Evolutionary conservation across 495 filamentous ascomycete species (phyloP).

Genomic region (Aspergillus hancockii): DNA sequence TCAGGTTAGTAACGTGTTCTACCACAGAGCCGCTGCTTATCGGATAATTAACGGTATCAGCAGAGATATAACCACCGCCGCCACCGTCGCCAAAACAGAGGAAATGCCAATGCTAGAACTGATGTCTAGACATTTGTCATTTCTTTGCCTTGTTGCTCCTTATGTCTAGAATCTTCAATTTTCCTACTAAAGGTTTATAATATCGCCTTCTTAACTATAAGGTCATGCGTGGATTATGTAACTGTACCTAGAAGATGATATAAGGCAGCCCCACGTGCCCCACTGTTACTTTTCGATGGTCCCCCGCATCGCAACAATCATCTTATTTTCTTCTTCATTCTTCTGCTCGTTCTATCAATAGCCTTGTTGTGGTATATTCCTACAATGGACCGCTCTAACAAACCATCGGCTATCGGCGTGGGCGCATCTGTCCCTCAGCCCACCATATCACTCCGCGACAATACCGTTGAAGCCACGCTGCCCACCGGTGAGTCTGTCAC

Average conservation of each 20-base stretch:
- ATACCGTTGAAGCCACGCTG: constrained; percentile 69
- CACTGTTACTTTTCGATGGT: constrained; percentile 3
- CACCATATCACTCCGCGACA: constrained; percentile 67
- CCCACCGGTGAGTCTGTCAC: constrained; percentile 84
- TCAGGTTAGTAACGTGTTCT: no score
- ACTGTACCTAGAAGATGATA: background rate
- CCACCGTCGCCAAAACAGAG: no score
- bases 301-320: constrained; percentile 8
- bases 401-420: constrained; percentile 73
- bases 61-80: no score
- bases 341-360: background rate
- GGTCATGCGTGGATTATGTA: no score
- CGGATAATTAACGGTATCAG: no score
- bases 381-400: constrained; percentile 77
- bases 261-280: constrained; percentile 5
- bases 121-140: no score
- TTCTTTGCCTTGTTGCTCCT: no score
- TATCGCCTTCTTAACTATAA: no score
- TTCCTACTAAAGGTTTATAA: no score
- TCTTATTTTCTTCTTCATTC: background rate
- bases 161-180: no score
- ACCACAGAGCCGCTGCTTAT: no score
- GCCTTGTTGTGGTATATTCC: background rate
- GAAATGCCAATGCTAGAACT: no score
- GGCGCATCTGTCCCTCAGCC: constrained; percentile 65